Evolutionary conservation across 768 basidiomycete genomes (phyloP).

Genomic region (Mycena leptocephala): DNA sequence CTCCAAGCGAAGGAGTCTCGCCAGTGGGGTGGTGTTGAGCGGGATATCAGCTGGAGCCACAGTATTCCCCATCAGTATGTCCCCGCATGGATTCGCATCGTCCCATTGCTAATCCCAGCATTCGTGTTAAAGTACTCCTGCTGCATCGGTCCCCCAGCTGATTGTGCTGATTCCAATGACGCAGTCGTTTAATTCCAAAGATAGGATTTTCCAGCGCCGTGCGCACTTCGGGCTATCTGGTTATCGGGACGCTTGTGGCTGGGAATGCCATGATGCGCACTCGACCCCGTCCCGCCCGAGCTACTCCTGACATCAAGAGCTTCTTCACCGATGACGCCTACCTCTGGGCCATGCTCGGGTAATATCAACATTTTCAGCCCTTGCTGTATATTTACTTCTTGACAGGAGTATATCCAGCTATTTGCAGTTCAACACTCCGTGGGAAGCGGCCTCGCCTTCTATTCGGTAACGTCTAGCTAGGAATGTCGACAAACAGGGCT

Average conservation of each 20-base stretch:
- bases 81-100: too few relatives aligned
- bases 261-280: constrained; percentile 47
- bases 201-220: constrained; percentile 49
- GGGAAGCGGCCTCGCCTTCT: constrained; percentile 30
- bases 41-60: constrained; percentile 44
- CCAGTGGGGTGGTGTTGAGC: constrained; percentile 60
- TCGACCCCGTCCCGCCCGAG: constrained; percentile 2
- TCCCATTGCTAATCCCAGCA: too few relatives aligned
- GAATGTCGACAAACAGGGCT: not conserved
- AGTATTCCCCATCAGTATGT: constrained; percentile 25
- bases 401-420: constrained; percentile 34
- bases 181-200: constrained; percentile 1
- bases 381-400: not conserved
- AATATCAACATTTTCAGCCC: not conserved
- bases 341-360: constrained; percentile 48
- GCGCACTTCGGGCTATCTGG: constrained; percentile 46
- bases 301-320: constrained; percentile 43
- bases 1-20: constrained; percentile 53
- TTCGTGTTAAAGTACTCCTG: not conserved
- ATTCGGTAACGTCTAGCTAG: constrained; percentile 29
- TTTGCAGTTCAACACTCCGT: constrained; percentile 42
- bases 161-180: too few relatives aligned
- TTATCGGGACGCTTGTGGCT: constrained; percentile 42
- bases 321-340: constrained; percentile 53
- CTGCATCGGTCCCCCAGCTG: too few relatives aligned